Conservation (phyloP, 2,329 filamentous ascomycete genomes). For the Phialophora expanda region DNA sequence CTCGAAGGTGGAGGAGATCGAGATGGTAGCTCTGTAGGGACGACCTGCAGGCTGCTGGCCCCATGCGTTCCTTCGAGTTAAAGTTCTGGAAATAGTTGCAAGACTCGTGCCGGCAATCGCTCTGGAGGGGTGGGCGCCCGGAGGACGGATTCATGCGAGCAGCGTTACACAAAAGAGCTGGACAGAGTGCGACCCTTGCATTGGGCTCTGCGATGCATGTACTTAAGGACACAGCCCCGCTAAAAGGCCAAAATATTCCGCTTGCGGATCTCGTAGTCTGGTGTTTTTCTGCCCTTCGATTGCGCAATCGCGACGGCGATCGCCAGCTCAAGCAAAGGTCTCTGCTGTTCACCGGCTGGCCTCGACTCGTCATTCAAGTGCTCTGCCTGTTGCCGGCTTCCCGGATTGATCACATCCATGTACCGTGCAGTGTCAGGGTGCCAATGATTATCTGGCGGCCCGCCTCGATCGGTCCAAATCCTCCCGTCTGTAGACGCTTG, state of each 20-base stretch:
- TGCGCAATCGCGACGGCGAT: constrained; percentile 16
- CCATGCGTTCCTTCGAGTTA: background rate
- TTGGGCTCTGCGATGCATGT: background rate
- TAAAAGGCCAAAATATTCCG: background rate
- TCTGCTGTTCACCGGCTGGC: background rate
- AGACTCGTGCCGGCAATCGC: constrained; percentile 11
- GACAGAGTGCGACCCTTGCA: background rate
- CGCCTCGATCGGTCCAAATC: constrained; percentile 8
- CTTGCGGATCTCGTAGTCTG: constrained; percentile 3
- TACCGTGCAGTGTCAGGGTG: background rate
- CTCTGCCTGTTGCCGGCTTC: background rate
- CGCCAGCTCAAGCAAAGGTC: background rate
- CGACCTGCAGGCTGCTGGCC: background rate
- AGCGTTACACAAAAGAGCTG: background rate
- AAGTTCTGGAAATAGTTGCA: background rate
- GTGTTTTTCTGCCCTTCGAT: constrained; percentile 6
- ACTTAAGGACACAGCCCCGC: background rate
- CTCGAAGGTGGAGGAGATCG: background rate
- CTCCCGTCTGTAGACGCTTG: background rate
- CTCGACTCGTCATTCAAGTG: background rate
- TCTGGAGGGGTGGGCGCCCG: background rate
- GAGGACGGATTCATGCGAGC: background rate
- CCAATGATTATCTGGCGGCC: constrained; percentile 15
- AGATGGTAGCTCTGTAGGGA: background rate
- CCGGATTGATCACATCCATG: background rate